phyloP scores from a whole-genome alignment of 192 early-diverging fungal species.

The Backusella tarrabulga region DNA sequence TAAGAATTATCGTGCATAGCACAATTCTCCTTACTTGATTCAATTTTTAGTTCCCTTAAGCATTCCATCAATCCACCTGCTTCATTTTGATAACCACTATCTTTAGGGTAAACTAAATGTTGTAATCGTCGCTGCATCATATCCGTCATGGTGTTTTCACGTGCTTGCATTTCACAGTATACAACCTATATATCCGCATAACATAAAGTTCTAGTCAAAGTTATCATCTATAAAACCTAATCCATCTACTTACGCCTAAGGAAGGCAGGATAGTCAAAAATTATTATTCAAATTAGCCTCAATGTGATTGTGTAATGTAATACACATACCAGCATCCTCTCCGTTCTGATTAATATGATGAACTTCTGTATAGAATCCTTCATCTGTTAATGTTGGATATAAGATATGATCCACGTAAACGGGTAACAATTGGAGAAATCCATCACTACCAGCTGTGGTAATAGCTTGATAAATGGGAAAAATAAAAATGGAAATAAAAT shows the following conservation, averaged over 20 bases:
- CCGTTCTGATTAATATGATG: constrained; percentile 60
- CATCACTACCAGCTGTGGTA: constrained; percentile 54
- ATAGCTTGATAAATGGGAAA: constrained; percentile 29
- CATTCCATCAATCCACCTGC: constrained; percentile 57
- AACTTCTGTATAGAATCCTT: constrained; percentile 55
- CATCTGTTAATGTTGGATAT: constrained; percentile 57
- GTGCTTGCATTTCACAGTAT: constrained; percentile 60
- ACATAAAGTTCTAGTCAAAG: not conserved
- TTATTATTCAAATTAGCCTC: constrained; percentile 1
- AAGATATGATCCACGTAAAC: constrained; percentile 60
- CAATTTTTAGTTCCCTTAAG: constrained; percentile 47
- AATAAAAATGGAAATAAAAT: constrained; percentile 7
- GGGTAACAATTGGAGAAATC: constrained; percentile 56
- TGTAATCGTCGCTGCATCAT: constrained; percentile 41
- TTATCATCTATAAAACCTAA: not conserved
- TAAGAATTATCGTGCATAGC: not conserved
- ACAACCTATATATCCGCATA: constrained; percentile 39
- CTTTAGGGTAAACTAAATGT: constrained; percentile 52
- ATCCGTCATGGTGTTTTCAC: constrained; percentile 41
- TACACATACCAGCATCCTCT: constrained; percentile 53
- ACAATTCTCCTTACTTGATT: constrained; percentile 41
- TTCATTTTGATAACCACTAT: constrained; percentile 54
- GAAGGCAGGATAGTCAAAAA: constrained; percentile 12
- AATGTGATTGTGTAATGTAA: constrained; percentile 8
- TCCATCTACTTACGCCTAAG: constrained; percentile 11